Percentiles rank a stretch among this genome's conserved stretches.
phyloP scores from a whole-genome alignment of 2,329 filamentous ascomycete species.

The Aschersonia sp. region DNA sequence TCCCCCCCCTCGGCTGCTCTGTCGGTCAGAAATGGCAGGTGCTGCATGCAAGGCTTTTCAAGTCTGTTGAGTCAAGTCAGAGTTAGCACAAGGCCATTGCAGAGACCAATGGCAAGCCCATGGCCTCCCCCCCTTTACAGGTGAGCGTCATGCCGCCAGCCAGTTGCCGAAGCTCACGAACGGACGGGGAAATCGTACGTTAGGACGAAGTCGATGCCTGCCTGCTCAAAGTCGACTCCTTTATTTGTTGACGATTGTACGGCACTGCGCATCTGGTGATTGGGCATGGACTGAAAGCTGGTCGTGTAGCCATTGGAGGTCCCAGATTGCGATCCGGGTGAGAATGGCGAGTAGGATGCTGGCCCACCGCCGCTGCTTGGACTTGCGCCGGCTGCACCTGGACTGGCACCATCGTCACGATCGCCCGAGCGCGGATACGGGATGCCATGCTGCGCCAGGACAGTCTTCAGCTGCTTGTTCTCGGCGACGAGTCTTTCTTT shows the following conservation, averaged over 20 bases:
- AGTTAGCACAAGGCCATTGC: slow-evolving; percentile 19
- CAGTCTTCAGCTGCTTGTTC: slow-evolving; percentile 55
- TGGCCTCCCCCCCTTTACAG: slow-evolving; percentile 1
- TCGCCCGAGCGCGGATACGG: slow-evolving; percentile 13
- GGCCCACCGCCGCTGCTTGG: slow-evolving; percentile 39
- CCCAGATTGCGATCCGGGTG: slow-evolving; percentile 27
- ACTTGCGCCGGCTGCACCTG: slow-evolving; percentile 35
- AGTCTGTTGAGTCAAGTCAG: slow-evolving; percentile 40
- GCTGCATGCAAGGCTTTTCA: slow-evolving; percentile 86
- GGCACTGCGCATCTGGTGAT: slow-evolving; percentile 15
- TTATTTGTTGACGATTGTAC: slow-evolving; percentile 15
- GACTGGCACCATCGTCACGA: slow-evolving; percentile 28
- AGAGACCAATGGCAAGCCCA: background rate
- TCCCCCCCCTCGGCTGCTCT: slow-evolving; percentile 40
- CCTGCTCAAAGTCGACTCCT: slow-evolving; percentile 59
- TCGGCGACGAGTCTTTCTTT: slow-evolving; percentile 65
- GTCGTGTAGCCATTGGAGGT: slow-evolving; percentile 18
- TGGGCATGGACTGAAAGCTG: slow-evolving; percentile 12
- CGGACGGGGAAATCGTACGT: slow-evolving; percentile 50
- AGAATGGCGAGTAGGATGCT: slow-evolving; percentile 27
- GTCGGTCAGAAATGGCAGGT: slow-evolving; percentile 66
- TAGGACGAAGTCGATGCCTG: slow-evolving; percentile 81
- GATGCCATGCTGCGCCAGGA: slow-evolving; percentile 39
- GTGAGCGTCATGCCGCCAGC: too few relatives aligned
- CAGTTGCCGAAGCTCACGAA: too few relatives aligned